Evolutionary conservation across 2,329 filamentous ascomycete species (phyloP).

Genomic region (Stemphylium beticola): DNA sequence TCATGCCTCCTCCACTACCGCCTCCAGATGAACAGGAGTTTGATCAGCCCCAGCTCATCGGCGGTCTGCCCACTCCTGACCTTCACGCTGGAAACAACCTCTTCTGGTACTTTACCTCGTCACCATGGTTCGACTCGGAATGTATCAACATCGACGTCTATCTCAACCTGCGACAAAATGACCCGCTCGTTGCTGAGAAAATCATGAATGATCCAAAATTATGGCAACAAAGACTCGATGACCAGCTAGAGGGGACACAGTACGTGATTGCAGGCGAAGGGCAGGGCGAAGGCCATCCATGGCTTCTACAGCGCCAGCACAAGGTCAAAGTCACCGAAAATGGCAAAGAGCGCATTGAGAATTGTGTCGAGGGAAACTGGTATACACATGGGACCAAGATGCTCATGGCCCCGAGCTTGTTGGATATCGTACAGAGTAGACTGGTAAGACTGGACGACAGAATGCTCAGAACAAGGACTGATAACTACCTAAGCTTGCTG

Average conservation of each 20-base stretch:
- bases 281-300: conserved; percentile 59
- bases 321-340: conserved; percentile 42
- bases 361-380: conserved; percentile 63
- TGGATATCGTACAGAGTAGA: conserved; percentile 62
- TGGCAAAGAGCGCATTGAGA: conserved; percentile 51
- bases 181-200: conserved; percentile 52
- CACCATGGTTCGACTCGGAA: conserved; percentile 67
- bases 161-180: conserved; percentile 56
- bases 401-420: conserved; percentile 67
- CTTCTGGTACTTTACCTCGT: conserved; percentile 67
- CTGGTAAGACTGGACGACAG: conserved; percentile 52
- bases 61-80: conserved; percentile 26
- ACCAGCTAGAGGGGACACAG: conserved; percentile 61
- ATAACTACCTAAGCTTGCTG: conserved; percentile 54
- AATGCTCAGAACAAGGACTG: background rate
- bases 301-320: conserved; percentile 66
- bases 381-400: conserved; percentile 67
- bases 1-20: conserved; percentile 36
- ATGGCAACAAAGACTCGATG: conserved; percentile 62
- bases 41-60: conserved; percentile 30
- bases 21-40: conserved; percentile 45
- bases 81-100: conserved; percentile 48
- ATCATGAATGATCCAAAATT: conserved; percentile 61
- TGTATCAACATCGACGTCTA: conserved; percentile 65
- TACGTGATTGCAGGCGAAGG: conserved; percentile 67